phyloP scores from a whole-genome alignment of 1,139 yeast species.

The Pichia sp. region DNA sequence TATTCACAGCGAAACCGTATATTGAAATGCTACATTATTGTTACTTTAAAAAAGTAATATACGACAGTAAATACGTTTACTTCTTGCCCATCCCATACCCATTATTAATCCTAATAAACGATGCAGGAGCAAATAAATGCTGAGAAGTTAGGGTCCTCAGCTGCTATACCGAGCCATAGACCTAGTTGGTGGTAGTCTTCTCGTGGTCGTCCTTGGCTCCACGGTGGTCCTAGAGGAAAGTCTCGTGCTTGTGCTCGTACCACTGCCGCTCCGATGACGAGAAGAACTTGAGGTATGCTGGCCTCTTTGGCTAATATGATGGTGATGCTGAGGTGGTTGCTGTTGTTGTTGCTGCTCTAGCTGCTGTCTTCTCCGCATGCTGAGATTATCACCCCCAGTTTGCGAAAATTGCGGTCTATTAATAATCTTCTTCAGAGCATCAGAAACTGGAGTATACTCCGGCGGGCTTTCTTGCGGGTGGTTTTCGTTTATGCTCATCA shows the following conservation, averaged over 20 bases:
- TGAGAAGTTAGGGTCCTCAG: neutral
- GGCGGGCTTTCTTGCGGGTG: constrained; percentile 28
- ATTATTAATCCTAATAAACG: too few relatives aligned
- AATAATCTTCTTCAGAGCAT: constrained; percentile 19
- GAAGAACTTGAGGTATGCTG: neutral
- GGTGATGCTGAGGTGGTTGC: neutral
- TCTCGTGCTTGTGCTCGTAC: neutral
- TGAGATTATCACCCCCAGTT: constrained; percentile 26
- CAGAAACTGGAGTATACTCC: constrained; percentile 25
- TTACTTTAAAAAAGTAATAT: neutral
- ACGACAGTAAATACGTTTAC: neutral
- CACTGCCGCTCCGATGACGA: neutral
- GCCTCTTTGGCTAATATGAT: neutral
- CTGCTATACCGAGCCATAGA: neutral
- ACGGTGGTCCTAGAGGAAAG: neutral
- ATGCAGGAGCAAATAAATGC: too few relatives aligned
- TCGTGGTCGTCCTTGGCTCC: neutral
- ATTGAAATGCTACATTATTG: neutral
- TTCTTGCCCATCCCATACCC: too few relatives aligned
- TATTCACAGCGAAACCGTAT: too few relatives aligned
- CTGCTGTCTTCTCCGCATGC: constrained; percentile 6
- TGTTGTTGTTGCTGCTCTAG: constrained; percentile 2
- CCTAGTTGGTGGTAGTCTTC: neutral
- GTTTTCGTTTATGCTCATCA: constrained; percentile 21
- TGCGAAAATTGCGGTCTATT: constrained; percentile 27